Conservation (phyloP, 108 stramenopile genomes). For the Conticribra guillardii region DNA sequence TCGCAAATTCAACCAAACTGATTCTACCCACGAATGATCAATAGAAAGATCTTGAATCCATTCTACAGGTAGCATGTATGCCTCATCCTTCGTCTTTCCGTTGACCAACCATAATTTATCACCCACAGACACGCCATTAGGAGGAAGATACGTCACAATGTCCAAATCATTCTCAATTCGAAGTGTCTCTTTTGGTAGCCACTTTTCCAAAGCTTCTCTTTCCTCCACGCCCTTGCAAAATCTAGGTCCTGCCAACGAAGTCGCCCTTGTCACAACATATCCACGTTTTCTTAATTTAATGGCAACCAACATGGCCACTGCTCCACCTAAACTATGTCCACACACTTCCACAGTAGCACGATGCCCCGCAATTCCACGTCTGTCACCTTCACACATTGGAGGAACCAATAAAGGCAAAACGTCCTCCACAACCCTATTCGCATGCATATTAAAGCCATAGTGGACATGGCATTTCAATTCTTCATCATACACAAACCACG, state of each 20-base stretch:
- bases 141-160: conserved; percentile 60
- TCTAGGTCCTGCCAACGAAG: conserved; percentile 58
- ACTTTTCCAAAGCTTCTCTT: conserved; percentile 26
- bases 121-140: conserved; percentile 46
- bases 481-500: conserved; percentile 61
- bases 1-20: conserved; percentile 48
- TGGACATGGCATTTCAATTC: conserved; percentile 63
- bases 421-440: conserved; percentile 60
- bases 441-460: conserved; percentile 61
- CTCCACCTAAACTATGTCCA: conserved; percentile 67
- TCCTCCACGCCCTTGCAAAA: conserved; percentile 49
- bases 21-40: conserved; percentile 41
- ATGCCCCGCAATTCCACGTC: too few species aligned
- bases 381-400: conserved; percentile 1
- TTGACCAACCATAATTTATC: conserved; percentile 57
- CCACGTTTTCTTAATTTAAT: conserved; percentile 64
- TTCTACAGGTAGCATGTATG: conserved; percentile 28
- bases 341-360: conserved; percentile 61
- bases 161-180: conserved; percentile 67
- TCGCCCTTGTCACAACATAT: conserved; percentile 48
- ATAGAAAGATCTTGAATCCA: conserved; percentile 4
- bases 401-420: conserved; percentile 59
- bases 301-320: conserved; percentile 63
- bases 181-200: conserved; percentile 54
- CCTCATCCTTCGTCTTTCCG: conserved; percentile 18